Percentiles rank a stretch among this genome's conserved stretches.
Evolutionary conservation across 345 rosid genomes (phyloP).

Genomic region (Eucalyptus pauciflora): DNA sequence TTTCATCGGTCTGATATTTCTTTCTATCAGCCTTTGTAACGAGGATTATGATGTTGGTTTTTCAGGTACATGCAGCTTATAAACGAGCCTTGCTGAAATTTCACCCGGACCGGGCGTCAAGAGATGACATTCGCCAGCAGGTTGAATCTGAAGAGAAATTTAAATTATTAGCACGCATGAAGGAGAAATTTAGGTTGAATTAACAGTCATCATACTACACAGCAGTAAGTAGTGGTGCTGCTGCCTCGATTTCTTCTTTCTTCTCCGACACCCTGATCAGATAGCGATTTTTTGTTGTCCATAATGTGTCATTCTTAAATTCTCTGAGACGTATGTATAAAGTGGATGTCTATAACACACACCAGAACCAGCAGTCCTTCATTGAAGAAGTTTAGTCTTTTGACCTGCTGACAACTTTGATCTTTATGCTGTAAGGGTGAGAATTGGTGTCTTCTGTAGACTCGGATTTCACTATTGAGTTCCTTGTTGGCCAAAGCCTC

Average conservation of each 20-base stretch:
- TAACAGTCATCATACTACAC: not conserved
- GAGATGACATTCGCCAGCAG: constrained; percentile 53
- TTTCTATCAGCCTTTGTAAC: not conserved
- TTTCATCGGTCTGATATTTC: not conserved
- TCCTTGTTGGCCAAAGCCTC: not conserved
- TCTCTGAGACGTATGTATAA: not conserved
- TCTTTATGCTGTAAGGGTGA: not conserved
- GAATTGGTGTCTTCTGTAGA: not conserved
- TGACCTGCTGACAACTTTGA: not conserved
- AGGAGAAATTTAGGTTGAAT: constrained; percentile 33
- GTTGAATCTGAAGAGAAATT: constrained; percentile 91
- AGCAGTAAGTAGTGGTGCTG: not conserved
- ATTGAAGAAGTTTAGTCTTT: not conserved
- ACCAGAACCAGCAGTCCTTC: not conserved
- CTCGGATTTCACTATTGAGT: not conserved
- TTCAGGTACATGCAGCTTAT: constrained; percentile 74
- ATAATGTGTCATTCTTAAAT: not conserved
- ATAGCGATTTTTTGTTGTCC: not conserved
- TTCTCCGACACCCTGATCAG: not conserved
- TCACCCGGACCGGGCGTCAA: constrained; percentile 81
- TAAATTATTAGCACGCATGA: constrained; percentile 83
- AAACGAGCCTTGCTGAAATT: constrained; percentile 62
- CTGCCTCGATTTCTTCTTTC: not conserved
- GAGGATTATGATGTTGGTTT: not conserved
- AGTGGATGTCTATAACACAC: not conserved